Evolutionary conservation across 495 filamentous ascomycete genomes (phyloP).

Genomic region (Ramalina intermedia): DNA sequence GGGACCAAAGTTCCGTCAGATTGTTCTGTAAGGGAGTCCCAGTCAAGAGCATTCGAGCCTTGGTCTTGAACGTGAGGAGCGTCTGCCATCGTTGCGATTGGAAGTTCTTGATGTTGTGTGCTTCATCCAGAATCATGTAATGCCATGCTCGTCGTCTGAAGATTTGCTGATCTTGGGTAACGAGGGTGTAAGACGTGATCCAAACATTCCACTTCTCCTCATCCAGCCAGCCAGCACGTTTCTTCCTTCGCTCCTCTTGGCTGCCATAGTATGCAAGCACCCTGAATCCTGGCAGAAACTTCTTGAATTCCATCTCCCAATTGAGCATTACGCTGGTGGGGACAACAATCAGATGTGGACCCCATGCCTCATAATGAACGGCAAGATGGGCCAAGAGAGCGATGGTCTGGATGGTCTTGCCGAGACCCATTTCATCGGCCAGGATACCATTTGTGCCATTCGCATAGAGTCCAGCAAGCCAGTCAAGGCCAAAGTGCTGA

Average conservation of each 20-base stretch:
- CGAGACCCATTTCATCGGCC: constrained; percentile 98
- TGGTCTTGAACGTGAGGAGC: constrained; percentile 78
- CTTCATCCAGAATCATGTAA: constrained; percentile 97
- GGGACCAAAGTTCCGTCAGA: constrained; percentile 89
- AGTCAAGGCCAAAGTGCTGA: constrained; percentile 90
- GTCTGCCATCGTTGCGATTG: constrained; percentile 94
- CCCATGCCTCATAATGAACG: constrained; percentile 83
- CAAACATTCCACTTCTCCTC: constrained; percentile 89
- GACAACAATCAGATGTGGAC: constrained; percentile 89
- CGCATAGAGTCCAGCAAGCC: constrained; percentile 86
- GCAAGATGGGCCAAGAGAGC: constrained; percentile 87
- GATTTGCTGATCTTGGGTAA: constrained; percentile 85
- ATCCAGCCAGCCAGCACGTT: constrained; percentile 81
- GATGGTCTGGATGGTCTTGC: constrained; percentile 98
- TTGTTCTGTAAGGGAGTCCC: constrained; percentile 97
- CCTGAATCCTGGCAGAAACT: constrained; percentile 97
- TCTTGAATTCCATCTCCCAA: constrained; percentile 99
- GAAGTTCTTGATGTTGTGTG: constrained; percentile 99
- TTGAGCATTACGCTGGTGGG: constrained; percentile 98
- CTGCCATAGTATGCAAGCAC: constrained; percentile 94
- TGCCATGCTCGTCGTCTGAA: constrained; percentile 91
- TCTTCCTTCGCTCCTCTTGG: constrained; percentile 78
- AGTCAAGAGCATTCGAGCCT: constrained; percentile 74
- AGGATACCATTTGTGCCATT: constrained; percentile 92
- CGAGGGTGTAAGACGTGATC: constrained; percentile 92